A percentile compares a stretch with the other conserved stretches of the same genome.
Conservation (phyloP, 371 early-diverging fungal genomes). For the Coemansia sp. region DNA sequence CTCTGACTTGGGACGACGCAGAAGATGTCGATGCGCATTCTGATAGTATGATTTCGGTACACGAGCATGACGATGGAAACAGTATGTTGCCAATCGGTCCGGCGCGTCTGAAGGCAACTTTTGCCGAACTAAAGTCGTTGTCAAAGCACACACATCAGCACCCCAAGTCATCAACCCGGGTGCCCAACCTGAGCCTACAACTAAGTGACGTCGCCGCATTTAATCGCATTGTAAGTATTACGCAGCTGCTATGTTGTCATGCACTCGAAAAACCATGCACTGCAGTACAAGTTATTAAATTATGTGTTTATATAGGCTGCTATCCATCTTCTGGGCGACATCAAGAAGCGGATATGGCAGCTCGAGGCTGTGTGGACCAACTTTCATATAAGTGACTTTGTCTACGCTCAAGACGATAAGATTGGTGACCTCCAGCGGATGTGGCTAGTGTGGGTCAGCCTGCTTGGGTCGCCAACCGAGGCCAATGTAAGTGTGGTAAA, state of each 20-base stretch:
- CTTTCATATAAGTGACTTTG: constrained; percentile 36
- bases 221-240: constrained; percentile 35
- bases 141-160: constrained; percentile 6
- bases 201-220: constrained; percentile 18
- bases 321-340: constrained; percentile 18
- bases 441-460: constrained; percentile 38
- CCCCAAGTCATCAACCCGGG: constrained; percentile 1
- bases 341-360: constrained; percentile 25
- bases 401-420: constrained; percentile 7
- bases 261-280: too few species aligned
- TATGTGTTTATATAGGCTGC: constrained; percentile 24
- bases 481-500: constrained; percentile 15
- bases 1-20: not conserved
- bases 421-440: constrained; percentile 16
- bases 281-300: too few species aligned
- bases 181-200: constrained; percentile 12
- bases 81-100: constrained; percentile 19
- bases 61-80: not conserved
- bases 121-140: too few species aligned
- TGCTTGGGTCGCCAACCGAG: constrained; percentile 33
- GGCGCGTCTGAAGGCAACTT: constrained; percentile 4
- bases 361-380: constrained; percentile 33
- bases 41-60: constrained; percentile 23
- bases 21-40: constrained; percentile 10
- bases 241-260: not conserved